These are phyloP conservation scores for Asparagopsis taxiformis DNA, from an alignment of 31 red algal species.

Conservation along the genomic window DNA sequence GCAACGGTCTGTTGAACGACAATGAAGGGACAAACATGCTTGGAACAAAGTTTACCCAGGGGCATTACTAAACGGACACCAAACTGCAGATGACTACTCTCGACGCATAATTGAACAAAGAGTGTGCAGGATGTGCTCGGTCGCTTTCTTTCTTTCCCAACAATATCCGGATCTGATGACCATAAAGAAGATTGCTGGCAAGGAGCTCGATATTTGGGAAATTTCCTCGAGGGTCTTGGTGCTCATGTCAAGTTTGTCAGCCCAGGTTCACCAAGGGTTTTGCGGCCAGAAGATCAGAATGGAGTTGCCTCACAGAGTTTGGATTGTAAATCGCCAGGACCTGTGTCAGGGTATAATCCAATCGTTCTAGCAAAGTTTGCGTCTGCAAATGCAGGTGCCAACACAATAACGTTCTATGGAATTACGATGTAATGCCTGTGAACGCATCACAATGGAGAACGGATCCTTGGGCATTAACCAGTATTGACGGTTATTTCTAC, in stretches of 20 bases:
- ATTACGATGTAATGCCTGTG: constrained; percentile 93
- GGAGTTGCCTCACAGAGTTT: not conserved
- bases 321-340: constrained; percentile 5
- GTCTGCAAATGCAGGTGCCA: constrained; percentile 20
- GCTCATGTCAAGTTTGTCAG: constrained; percentile 61
- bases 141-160: constrained; percentile 59
- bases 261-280: constrained; percentile 4
- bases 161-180: constrained; percentile 49
- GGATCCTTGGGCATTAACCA: constrained; percentile 69
- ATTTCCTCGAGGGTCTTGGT: constrained; percentile 67
- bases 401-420: constrained; percentile 82
- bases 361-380: constrained; percentile 71
- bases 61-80: no score
- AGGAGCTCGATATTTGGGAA: constrained; percentile 62
- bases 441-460: constrained; percentile 64
- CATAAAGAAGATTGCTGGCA: constrained; percentile 75
- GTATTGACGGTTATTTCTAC: constrained; percentile 85
- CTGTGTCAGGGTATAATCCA: constrained; percentile 53
- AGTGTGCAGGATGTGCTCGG: constrained; percentile 62
- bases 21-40: no score
- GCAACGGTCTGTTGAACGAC: no score
- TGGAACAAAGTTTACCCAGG: no score
- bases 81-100: no score
- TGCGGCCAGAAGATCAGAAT: not conserved
- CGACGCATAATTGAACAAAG: constrained; percentile 5